Evolutionary conservation across 2,329 filamentous ascomycete genomes (phyloP), one percentile per base, ranked within the genome.

Genomic region (Samsoniella hepiali): DNA sequence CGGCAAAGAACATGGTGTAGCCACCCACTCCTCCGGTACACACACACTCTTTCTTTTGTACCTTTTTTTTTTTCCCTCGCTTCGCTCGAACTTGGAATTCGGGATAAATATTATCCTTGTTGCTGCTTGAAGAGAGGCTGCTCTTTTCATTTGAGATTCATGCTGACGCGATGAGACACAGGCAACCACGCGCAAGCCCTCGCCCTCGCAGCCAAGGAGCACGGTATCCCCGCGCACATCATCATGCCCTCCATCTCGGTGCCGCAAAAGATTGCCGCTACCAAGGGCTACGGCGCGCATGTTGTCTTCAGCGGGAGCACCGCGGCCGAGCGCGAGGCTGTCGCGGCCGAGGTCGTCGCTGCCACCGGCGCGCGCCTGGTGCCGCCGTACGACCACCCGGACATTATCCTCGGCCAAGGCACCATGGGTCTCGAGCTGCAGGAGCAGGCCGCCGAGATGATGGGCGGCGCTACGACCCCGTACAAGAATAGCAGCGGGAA

Each of bases 121-220:
- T 22, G 22, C 22, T 22, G 22, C 22, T 22, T 22, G 22, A 22
- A 22, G 22, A 22, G 22, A 22, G 22, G 22, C 17, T n/a, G 42
- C n/a, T 45, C 15, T 45, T 22, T n/a, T 45, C 15, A 11, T 34
- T 36, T 22, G 8, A 27, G 49, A 4, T 32, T 5, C 29, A 17
- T 49, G 17, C 56, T 58, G 45, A 63, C 60, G 65, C 5, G 17
- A 62, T 58, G 42, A 45, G 15, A 13, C 44, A 44, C 67, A 94
- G 93, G 94, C 65, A 98, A 98, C 77, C 95, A 98, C 73, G 94
- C 94, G 0, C 93, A 97, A 80, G 94, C 95, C 1, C 87, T 98
- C 63, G 87, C 94, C 2, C 88, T 97, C 58, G 94, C 94, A 0
- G 93, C 94, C 2, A 82, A 81, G 22, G 88, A 88, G 44, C 86